Evolutionary conservation across 2,329 filamentous ascomycete genomes (phyloP).

Genomic region (Paraconiothyrium sp.): DNA sequence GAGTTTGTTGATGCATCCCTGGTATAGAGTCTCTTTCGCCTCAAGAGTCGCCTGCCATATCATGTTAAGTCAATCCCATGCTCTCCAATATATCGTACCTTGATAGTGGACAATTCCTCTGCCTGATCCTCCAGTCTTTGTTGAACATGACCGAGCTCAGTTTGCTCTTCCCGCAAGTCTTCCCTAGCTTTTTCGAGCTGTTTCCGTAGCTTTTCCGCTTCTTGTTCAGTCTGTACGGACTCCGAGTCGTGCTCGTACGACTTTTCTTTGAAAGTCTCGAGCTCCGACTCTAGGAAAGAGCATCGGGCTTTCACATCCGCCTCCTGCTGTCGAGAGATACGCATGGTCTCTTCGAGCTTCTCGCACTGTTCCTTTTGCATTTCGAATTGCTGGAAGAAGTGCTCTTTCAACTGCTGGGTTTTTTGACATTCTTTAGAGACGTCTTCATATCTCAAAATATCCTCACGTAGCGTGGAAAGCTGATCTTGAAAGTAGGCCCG

Average conservation of each 20-base stretch:
- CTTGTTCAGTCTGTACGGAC: constrained; percentile 17
- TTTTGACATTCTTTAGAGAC: constrained; percentile 25
- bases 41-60: constrained; percentile 14
- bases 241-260: constrained; percentile 7
- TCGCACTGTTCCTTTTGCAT: constrained; percentile 24
- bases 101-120: constrained; percentile 7
- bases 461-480: constrained; percentile 24
- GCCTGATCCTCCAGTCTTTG: constrained; percentile 18
- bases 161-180: constrained; percentile 20
- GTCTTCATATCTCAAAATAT: constrained; percentile 34
- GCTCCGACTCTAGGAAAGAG: constrained; percentile 28
- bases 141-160: constrained; percentile 17
- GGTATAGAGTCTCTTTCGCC: constrained; percentile 25
- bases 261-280: constrained; percentile 21
- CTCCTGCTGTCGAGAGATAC: constrained; percentile 22
- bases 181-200: constrained; percentile 23
- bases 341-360: constrained; percentile 25
- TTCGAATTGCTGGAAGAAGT: constrained; percentile 28
- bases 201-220: constrained; percentile 21
- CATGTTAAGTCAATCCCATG: constrained; percentile 18
- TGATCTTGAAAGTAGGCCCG: constrained; percentile 26
- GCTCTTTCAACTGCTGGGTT: constrained; percentile 23
- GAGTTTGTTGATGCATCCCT: constrained; percentile 27
- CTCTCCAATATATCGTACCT: constrained; percentile 13
- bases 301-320: constrained; percentile 19